phyloP scores from a whole-genome alignment of 108 stramenopile species.

The Stephanodiscus minutulus region DNA sequence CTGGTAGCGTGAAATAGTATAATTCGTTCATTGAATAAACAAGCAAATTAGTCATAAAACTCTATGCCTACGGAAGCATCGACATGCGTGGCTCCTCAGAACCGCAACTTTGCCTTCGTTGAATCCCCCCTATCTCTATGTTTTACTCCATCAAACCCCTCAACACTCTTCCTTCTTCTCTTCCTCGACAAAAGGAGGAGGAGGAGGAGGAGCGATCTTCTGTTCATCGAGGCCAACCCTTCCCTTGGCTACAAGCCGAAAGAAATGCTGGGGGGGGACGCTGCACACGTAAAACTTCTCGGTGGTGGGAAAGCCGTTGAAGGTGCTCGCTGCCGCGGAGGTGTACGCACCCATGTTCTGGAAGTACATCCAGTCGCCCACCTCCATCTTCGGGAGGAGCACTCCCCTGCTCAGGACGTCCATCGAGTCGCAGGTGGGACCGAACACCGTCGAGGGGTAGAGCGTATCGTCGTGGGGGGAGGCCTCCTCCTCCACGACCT shows the following conservation, averaged over 20 bases:
- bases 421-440: conserved; percentile 90
- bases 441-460: conserved; percentile 82
- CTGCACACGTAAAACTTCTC: conserved; percentile 79
- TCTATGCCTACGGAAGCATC: no score
- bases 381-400: conserved; percentile 67
- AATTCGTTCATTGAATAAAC: no score
- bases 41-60: no score
- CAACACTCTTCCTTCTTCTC: conserved; percentile 28
- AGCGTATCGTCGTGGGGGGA: conserved; percentile 51
- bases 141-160: neutral
- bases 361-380: conserved; percentile 91
- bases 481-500: conserved; percentile 41
- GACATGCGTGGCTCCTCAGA: no score
- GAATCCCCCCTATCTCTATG: neutral
- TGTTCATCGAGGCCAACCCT: conserved; percentile 11
- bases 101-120: no score
- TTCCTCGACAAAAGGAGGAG: neutral
- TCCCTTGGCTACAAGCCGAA: conserved; percentile 29
- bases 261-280: conserved; percentile 68
- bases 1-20: no score
- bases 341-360: conserved; percentile 95
- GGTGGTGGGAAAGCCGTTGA: conserved; percentile 66
- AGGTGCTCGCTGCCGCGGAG: conserved; percentile 65
- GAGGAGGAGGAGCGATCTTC: no score
- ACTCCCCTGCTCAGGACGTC: conserved; percentile 82